Base-by-base conservation (phyloP, 164 flowering plant species). In the grape (Vitis vinifera) region DNA sequence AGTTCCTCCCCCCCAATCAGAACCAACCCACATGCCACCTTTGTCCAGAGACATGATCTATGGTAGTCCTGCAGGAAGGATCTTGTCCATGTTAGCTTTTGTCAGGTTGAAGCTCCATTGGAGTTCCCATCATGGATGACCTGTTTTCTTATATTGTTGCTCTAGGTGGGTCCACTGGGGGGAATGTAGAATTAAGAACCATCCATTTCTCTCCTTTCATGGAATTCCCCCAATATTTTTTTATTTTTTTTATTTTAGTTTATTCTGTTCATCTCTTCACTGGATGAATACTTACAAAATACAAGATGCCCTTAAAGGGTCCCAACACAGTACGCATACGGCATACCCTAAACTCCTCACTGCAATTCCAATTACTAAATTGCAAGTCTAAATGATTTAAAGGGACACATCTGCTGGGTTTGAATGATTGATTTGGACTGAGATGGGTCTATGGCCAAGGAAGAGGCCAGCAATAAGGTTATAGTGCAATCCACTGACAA, bases 71-170 rank as follows among this genome's bases (percentile, higher is more conserved):
- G 84, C 74, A 65, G 66, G 59, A 75, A 30, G 81, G 84, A 79
- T 81, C 77, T 73, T 77, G 79, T 77, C 75, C 75, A 29, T 65
- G 69, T 57, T 67, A 59, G 74, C 83, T 83, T 83, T 83, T 79
- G 81, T 75, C 87, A 83, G 80, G 56, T 73, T 59, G 23, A 77
- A 77, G 10, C 62, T 68, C 63, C 72, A 58, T 76, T 68, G 67
- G 50, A 55, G 59, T 68, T 66, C 68, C 55, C 71, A 67, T 67
- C 52, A 57, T 31, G 48, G 68, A n/a, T 48, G 37, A 55, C 73
- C 68, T 29, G 31, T 31, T 51, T 23, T 23, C 27, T 23, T 23
- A 23, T 23, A 23, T 23, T 23, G 27, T 23, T 23, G 27, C 27
- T 23, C 59, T 4, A 19, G 59, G 47, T 66, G 48, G 59, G 49